Percentiles rank a stretch among this genome's conserved stretches.
phyloP scores from a whole-genome alignment of 352 stramenopile species.

The Phytophthora melonis region DNA sequence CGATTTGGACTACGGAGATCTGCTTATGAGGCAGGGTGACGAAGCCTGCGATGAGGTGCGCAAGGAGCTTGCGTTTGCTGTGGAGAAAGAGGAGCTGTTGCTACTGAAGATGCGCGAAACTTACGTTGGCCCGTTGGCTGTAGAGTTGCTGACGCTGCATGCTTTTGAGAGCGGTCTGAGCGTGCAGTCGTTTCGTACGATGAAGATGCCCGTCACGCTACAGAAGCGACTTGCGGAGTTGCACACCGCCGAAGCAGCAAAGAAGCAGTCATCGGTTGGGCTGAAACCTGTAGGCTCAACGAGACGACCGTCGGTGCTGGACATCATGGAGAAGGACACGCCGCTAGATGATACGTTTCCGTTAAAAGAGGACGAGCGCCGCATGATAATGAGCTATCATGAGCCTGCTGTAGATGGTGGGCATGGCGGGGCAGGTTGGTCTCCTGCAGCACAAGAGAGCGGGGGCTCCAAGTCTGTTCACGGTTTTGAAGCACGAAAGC shows the following conservation, averaged over 20 bases:
- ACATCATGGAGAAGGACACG: conserved; percentile 72
- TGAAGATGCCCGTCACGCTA: conserved; percentile 72
- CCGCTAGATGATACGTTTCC: conserved; percentile 60
- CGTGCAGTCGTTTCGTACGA: conserved; percentile 85
- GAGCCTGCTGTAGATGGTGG: conserved; percentile 22
- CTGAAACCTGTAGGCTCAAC: background rate
- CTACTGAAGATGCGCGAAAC: conserved; percentile 88
- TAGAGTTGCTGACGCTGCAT: conserved; percentile 79
- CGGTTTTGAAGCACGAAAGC: conserved; percentile 87
- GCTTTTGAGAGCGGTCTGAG: conserved; percentile 71
- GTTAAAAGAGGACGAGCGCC: conserved; percentile 69
- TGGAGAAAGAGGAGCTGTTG: conserved; percentile 83
- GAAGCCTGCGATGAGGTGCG: conserved; percentile 90
- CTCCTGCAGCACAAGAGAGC: conserved; percentile 10
- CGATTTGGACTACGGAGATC: conserved; percentile 88
- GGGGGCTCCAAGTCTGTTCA: conserved; percentile 50
- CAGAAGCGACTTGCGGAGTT: conserved; percentile 81
- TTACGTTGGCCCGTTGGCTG: conserved; percentile 75
- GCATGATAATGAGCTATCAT: conserved; percentile 42
- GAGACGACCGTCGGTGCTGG: conserved; percentile 57
- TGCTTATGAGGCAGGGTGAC: conserved; percentile 71
- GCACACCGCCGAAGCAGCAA: conserved; percentile 47
- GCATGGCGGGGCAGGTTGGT: conserved; percentile 13
- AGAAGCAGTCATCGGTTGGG: conserved; percentile 12
- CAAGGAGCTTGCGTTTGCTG: conserved; percentile 82